Conservation (phyloP, 805 yeast species). For the Hyphopichia homilentoma region DNA sequence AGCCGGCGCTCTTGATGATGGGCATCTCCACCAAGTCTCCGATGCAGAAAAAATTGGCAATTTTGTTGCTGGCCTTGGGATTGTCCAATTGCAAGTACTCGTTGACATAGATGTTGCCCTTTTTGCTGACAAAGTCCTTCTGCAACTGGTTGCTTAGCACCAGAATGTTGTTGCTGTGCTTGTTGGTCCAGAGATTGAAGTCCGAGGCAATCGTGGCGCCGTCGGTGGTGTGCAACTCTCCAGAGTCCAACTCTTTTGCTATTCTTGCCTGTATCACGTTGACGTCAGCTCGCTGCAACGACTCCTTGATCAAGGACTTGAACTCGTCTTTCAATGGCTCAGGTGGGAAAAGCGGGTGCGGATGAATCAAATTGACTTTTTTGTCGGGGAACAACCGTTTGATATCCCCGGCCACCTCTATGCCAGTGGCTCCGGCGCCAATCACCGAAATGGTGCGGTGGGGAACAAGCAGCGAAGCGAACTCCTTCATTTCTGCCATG, state of each 20-base stretch:
- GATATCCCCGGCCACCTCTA: slow-evolving; percentile 41
- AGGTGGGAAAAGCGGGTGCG: slow-evolving; percentile 34
- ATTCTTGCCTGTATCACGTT: slow-evolving; percentile 29
- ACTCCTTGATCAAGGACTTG: slow-evolving; percentile 20
- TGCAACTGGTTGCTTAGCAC: slow-evolving; percentile 19
- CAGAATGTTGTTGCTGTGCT: slow-evolving; percentile 28
- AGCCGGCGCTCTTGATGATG: slow-evolving; percentile 42
- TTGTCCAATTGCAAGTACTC: slow-evolving; percentile 31
- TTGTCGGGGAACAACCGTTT: slow-evolving; percentile 28
- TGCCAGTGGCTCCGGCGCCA: slow-evolving; percentile 44
- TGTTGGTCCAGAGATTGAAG: slow-evolving; percentile 35
- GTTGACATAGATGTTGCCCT: slow-evolving; percentile 31
- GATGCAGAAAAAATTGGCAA: slow-evolving; percentile 28
- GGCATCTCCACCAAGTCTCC: slow-evolving; percentile 40
- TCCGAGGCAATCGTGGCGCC: slow-evolving; percentile 24
- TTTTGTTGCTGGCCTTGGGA: slow-evolving; percentile 10
- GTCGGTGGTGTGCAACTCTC: slow-evolving; percentile 24
- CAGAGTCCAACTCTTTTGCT: slow-evolving; percentile 18
- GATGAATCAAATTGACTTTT: slow-evolving; percentile 35
- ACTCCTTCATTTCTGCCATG: slow-evolving; percentile 39
- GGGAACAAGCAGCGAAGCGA: slow-evolving; percentile 23
- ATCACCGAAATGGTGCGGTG: slow-evolving; percentile 39
- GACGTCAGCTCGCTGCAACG: slow-evolving; percentile 26
- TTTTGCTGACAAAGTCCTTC: slow-evolving; percentile 19
- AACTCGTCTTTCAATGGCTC: slow-evolving; percentile 32